phyloP scores from a whole-genome alignment of 2,329 filamentous ascomycete species.

The Alternaria angustiovoidea region DNA sequence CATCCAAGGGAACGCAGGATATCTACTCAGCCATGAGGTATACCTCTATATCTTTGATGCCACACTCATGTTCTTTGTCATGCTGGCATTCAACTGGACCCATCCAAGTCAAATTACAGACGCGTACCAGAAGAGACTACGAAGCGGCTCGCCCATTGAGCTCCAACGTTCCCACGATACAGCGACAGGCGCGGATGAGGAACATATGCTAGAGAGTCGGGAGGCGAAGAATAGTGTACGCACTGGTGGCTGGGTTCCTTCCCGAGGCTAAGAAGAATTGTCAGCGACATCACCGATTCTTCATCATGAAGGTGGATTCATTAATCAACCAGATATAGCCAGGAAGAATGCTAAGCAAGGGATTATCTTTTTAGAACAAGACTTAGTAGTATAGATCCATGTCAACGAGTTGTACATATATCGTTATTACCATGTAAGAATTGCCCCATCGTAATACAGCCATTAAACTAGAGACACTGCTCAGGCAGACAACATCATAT shows the following conservation, averaged over 20 bases:
- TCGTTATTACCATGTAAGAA: neutral
- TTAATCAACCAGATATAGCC: neutral
- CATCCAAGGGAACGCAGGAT: slow-evolving; percentile 54
- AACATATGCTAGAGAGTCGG: neutral
- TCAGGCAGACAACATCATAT: neutral
- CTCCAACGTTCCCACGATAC: slow-evolving; percentile 13
- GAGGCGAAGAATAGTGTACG: neutral
- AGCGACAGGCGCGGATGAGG: slow-evolving; percentile 7
- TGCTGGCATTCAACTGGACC: slow-evolving; percentile 50
- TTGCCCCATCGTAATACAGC: too few relatives aligned
- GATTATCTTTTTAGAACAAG: neutral
- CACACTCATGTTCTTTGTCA: slow-evolving; percentile 53
- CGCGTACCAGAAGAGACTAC: slow-evolving; percentile 19
- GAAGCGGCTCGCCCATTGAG: slow-evolving; percentile 5
- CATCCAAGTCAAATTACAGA: slow-evolving; percentile 48
- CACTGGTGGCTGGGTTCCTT: neutral
- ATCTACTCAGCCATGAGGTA: slow-evolving; percentile 53
- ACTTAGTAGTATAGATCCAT: neutral
- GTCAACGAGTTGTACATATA: neutral
- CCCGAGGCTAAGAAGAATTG: neutral
- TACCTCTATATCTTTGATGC: slow-evolving; percentile 59
- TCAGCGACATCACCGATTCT: neutral
- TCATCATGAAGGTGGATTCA: neutral
- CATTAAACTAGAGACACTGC: neutral
- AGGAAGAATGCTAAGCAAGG: neutral